Evolutionary conservation across 2,329 filamentous ascomycete species (phyloP).

Genomic region (Fusarium nurragi): DNA sequence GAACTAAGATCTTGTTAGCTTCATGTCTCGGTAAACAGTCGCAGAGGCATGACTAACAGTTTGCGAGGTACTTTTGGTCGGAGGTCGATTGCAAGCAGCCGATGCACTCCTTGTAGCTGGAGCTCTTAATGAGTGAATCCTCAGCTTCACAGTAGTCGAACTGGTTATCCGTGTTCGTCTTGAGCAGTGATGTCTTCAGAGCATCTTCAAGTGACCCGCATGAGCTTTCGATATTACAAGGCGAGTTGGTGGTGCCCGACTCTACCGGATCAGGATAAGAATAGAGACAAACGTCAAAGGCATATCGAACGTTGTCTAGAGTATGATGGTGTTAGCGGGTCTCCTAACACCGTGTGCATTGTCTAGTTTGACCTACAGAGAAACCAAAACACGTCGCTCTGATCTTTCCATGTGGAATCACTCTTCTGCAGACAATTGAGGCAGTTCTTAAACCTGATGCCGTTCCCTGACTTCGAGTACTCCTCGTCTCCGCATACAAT

Average conservation of each 20-base stretch:
- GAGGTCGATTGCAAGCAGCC: slow-evolving; percentile 55
- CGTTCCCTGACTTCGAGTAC: slow-evolving; percentile 49
- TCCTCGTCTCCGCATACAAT: slow-evolving; percentile 57
- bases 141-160: slow-evolving; percentile 56
- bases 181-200: slow-evolving; percentile 45
- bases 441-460: slow-evolving; percentile 60
- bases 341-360: no score
- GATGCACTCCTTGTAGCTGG: slow-evolving; percentile 51
- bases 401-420: slow-evolving; percentile 29
- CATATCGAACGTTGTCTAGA: slow-evolving; percentile 61
- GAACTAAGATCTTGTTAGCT: slow-evolving; percentile 49
- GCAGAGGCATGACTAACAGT: slow-evolving; percentile 56
- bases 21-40: background rate
- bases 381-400: slow-evolving; percentile 52
- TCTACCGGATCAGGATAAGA: slow-evolving; percentile 46
- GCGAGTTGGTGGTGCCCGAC: slow-evolving; percentile 49
- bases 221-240: slow-evolving; percentile 55
- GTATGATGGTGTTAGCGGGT: background rate
- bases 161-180: slow-evolving; percentile 34
- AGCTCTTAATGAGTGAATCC: slow-evolving; percentile 46
- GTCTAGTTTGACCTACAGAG: slow-evolving; percentile 53
- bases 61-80: slow-evolving; percentile 56
- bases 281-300: slow-evolving; percentile 59
- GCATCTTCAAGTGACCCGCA: slow-evolving; percentile 54
- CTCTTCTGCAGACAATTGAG: slow-evolving; percentile 59